Evolutionary conservation across 2,329 filamentous ascomycete genomes (phyloP).

Genomic region (Parastagonospora avenae): DNA sequence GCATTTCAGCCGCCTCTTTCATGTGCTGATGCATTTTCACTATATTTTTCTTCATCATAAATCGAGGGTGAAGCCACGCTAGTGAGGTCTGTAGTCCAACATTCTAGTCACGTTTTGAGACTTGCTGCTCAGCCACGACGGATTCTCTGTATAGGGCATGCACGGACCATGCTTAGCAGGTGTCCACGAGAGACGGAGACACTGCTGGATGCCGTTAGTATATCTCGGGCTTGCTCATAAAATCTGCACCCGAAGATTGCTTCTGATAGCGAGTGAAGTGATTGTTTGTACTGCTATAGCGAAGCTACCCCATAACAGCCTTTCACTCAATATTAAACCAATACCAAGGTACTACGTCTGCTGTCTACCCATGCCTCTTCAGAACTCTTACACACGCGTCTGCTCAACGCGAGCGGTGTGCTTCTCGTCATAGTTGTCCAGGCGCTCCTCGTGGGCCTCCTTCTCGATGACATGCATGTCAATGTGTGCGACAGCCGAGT

Average conservation of each 20-base stretch:
- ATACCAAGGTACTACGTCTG: too few relatives aligned
- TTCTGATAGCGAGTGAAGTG: neutral
- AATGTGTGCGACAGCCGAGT: conserved; percentile 51
- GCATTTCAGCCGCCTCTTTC: too few relatives aligned
- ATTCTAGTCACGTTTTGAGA: too few relatives aligned
- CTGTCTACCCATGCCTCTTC: neutral
- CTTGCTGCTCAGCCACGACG: too few relatives aligned
- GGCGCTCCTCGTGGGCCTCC: conserved; percentile 19
- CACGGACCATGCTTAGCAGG: too few relatives aligned
- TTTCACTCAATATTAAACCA: neutral
- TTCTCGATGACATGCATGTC: conserved; percentile 29
- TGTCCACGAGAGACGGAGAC: too few relatives aligned
- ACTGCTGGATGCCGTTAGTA: too few relatives aligned
- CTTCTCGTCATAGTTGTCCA: conserved; percentile 21
- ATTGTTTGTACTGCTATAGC: neutral
- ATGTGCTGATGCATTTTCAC: neutral
- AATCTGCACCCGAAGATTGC: neutral
- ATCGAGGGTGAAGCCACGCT: too few relatives aligned
- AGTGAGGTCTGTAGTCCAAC: too few relatives aligned
- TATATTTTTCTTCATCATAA: neutral
- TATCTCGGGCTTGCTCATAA: too few relatives aligned
- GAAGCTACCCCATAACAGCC: neutral
- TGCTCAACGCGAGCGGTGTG: conserved; percentile 12
- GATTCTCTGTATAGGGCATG: too few relatives aligned
- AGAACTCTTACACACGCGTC: conserved; percentile 13